Base-by-base conservation (phyloP, 1,139 yeast species). In the Kodamaea alishanica region DNA sequence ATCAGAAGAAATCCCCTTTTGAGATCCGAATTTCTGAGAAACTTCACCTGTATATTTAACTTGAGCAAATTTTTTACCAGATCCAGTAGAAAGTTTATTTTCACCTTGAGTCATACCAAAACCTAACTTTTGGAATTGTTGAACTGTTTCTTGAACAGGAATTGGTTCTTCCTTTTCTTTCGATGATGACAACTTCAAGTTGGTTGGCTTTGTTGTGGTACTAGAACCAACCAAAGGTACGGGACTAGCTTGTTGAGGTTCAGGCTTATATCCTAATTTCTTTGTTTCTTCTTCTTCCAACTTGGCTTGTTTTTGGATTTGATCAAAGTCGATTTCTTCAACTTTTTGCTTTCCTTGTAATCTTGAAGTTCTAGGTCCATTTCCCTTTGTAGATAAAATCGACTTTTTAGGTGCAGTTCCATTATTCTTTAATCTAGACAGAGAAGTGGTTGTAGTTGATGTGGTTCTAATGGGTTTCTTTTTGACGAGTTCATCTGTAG, bases 1-100 rank as follows among this genome's bases (percentile, higher is more conserved):
- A 61, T 94, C 98, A 0, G 97, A 89, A 0, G 97, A 90, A 48
- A 92, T 94, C 40, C 90, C 96, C 73, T 88, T 92, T 61, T 90
- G 97, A 30, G 70, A 68, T 40, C 97, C 97, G 61, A 75, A 92
- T 63, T 89, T 87, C 55, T 75, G 77, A 31, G 77, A 77, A 26
- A 84, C 84, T 49, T 81, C 82, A 31, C 92, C 92, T 1, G 88
- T 79, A 58, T 83, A 76, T 46, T 65, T 62, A 47, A 73, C 67
- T 58, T 78, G 82, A 48, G 75, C 72, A 47, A 67, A 66, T 41
- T 63, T 60, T 48, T 70, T 67, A 22, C 66, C 57, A 28, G 61
- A 58, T 9, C 68, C 55, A 11, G 63, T 50, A 15, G 62, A 53
- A 10, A 65, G 53, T 22, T 54, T 61, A 44, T 67, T 65, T 10